Evolutionary conservation across 139 green algal genomes (phyloP), one percentile per base, ranked within the genome.

Genomic region (Parachlorella kessleri): DNA sequence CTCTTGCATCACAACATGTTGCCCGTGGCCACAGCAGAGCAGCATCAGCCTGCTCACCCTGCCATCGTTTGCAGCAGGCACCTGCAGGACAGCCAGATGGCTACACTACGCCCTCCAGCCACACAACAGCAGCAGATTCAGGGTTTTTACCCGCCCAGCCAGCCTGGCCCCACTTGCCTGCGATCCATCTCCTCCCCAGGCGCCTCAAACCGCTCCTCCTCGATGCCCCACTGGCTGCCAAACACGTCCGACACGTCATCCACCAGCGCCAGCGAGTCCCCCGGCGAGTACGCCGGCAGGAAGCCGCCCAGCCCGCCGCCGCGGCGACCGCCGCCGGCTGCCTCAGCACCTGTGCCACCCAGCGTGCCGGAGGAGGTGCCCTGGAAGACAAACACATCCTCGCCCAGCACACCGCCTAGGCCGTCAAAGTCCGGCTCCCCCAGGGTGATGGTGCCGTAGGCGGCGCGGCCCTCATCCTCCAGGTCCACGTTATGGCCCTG

Each of bases 381-480:
- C n/a, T n/a, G n/a, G n/a, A n/a, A n/a, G n/a, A n/a, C n/a, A n/a
- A n/a, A n/a, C n/a, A n/a, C n/a, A n/a, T n/a, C n/a, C n/a, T n/a
- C n/a, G n/a, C n/a, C n/a, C n/a, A n/a, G n/a, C n/a, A n/a, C n/a
- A n/a, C n/a, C n/a, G n/a, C n/a, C n/a, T n/a, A n/a, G n/a, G n/a
- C n/a, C n/a, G n/a, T n/a, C n/a, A n/a, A n/a, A n/a, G n/a, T n/a
- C n/a, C n/a, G n/a, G n/a, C n/a, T 94, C 92, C n/a, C 90, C 91
- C 55, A 97, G 79, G 2, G 91, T 97, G 80, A 97, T 92, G 36
- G 86, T 73, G 26, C 77, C 64, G 42, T 88, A 78, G 6, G 81
- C 68, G 7, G 89, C 91, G 6, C 73, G 83, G 23, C 76, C 80
- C 23, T 66, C 80, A 2, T 90, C 92, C 6, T 74, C 86, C 37